These are phyloP conservation scores for Termitomyces sp. DNA, from an alignment of 768 basidiomycete genomes.

Conservation along the genomic window DNA sequence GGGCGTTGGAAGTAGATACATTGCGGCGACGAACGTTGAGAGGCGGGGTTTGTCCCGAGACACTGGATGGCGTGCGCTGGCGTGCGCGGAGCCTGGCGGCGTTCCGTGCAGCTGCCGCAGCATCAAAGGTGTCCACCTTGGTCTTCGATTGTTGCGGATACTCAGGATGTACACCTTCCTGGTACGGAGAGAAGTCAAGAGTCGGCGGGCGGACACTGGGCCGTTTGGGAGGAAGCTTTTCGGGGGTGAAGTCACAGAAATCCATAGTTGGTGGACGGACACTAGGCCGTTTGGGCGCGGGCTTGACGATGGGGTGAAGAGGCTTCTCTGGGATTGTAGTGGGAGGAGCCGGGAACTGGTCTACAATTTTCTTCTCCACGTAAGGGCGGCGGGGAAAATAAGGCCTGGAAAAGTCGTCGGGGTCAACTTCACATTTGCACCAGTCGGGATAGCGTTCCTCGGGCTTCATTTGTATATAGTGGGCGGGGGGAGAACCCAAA, in stretches of 20 bases:
- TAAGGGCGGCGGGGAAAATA: not conserved
- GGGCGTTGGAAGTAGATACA: not conserved
- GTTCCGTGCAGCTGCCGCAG: not conserved
- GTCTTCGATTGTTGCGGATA: not conserved
- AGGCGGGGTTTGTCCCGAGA: not conserved
- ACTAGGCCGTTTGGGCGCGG: not conserved
- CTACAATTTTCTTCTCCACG: not conserved
- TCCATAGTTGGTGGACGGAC: not conserved
- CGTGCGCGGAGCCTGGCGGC: not conserved
- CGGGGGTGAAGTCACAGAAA: not conserved
- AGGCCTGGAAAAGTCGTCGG: not conserved
- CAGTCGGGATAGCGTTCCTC: not conserved
- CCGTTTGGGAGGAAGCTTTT: not conserved
- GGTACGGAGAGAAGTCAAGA: not conserved
- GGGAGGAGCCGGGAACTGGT: not conserved
- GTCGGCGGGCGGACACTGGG: not conserved
- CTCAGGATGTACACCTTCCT: not conserved
- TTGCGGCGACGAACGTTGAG: conserved; percentile 5
- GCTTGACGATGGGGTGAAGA: not conserved
- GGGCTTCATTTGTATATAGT: not conserved
- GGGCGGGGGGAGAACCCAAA: not conserved
- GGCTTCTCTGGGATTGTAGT: not conserved
- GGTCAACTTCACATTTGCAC: not conserved
- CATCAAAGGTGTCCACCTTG: not conserved
- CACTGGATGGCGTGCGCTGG: not conserved